phyloP scores from a whole-genome alignment of 1,139 yeast genomes.

The Pichia sp. region DNA sequence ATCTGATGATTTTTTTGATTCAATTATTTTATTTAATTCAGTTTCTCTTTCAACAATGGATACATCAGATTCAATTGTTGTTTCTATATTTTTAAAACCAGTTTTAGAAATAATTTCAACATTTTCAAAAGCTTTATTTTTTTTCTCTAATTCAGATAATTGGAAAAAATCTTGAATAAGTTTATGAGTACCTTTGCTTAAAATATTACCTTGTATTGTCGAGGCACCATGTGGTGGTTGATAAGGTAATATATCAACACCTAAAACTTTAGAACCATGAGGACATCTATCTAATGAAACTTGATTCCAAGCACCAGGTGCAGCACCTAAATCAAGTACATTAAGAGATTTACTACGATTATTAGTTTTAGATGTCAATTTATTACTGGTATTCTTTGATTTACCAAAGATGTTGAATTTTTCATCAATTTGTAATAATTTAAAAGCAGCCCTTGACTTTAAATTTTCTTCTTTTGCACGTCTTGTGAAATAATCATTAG shows the following conservation, averaged over 20 bases:
- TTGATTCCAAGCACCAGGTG: constrained; percentile 95
- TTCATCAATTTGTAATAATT: constrained; percentile 63
- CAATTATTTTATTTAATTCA: constrained; percentile 4
- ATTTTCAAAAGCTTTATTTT: constrained; percentile 10
- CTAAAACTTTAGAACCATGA: constrained; percentile 62
- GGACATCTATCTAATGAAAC: constrained; percentile 60
- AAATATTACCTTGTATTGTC: constrained; percentile 79
- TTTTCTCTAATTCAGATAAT: constrained; percentile 28
- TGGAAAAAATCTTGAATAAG: constrained; percentile 52
- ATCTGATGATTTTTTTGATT: constrained; percentile 3
- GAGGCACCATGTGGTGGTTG: constrained; percentile 77
- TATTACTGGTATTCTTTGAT: constrained; percentile 19
- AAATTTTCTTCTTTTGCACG: constrained; percentile 60
- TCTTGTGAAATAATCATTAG: constrained; percentile 53
- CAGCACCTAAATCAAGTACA: constrained; percentile 85
- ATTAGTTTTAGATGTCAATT: neutral
- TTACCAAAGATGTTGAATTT: constrained; percentile 52
- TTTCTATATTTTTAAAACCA: neutral
- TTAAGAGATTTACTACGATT: constrained; percentile 29
- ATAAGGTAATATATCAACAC: constrained; percentile 76
- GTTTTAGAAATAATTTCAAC: constrained; percentile 9
- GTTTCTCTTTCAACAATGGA: constrained; percentile 14
- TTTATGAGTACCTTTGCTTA: constrained; percentile 59
- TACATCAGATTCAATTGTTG: constrained; percentile 5
- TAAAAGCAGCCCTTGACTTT: constrained; percentile 87